phyloP scores from a whole-genome alignment of 1,139 yeast genomes.

The Meyerozyma smithsonii region DNA sequence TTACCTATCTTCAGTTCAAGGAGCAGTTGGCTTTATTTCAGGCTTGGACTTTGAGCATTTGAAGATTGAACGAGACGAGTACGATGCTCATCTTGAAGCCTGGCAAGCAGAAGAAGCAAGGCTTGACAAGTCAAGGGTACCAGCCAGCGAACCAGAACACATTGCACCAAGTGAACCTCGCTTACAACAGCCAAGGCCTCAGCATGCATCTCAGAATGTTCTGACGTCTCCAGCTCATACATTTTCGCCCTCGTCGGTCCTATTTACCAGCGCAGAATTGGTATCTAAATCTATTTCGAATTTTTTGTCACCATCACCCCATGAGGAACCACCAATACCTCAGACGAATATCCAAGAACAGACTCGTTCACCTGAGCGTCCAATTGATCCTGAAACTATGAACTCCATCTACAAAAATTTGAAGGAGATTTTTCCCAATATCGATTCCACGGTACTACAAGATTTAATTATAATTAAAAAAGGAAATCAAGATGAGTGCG shows the following conservation, averaged over 20 bases:
- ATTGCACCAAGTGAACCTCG: neutral
- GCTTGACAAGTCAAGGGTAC: slow-evolving; percentile 6
- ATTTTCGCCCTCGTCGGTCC: slow-evolving; percentile 46
- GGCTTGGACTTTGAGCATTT: slow-evolving; percentile 54
- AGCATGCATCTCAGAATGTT: slow-evolving; percentile 7
- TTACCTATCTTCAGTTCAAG: slow-evolving; percentile 80
- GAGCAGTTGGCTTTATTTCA: slow-evolving; percentile 74
- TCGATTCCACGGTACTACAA: slow-evolving; percentile 62
- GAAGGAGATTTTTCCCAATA: slow-evolving; percentile 68
- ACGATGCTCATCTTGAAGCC: slow-evolving; percentile 42
- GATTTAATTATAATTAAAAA: slow-evolving; percentile 69
- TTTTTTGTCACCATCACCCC: slow-evolving; percentile 42
- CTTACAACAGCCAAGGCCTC: slow-evolving; percentile 20
- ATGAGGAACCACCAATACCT: slow-evolving; percentile 8
- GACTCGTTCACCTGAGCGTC: slow-evolving; percentile 8
- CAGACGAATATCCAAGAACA: slow-evolving; percentile 5
- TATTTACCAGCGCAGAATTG: slow-evolving; percentile 50
- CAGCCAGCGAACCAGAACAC: neutral
- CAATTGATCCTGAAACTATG: slow-evolving; percentile 11
- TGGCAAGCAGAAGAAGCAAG: slow-evolving; percentile 41
- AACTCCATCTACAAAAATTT: slow-evolving; percentile 39
- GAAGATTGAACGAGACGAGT: slow-evolving; percentile 59
- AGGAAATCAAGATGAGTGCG: slow-evolving; percentile 68
- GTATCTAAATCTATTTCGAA: slow-evolving; percentile 45
- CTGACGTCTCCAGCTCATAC: slow-evolving; percentile 11